These are phyloP conservation scores for Neurospora tetraspora DNA, from an alignment of 495 filamentous ascomycete species.

Conservation along the genomic window DNA sequence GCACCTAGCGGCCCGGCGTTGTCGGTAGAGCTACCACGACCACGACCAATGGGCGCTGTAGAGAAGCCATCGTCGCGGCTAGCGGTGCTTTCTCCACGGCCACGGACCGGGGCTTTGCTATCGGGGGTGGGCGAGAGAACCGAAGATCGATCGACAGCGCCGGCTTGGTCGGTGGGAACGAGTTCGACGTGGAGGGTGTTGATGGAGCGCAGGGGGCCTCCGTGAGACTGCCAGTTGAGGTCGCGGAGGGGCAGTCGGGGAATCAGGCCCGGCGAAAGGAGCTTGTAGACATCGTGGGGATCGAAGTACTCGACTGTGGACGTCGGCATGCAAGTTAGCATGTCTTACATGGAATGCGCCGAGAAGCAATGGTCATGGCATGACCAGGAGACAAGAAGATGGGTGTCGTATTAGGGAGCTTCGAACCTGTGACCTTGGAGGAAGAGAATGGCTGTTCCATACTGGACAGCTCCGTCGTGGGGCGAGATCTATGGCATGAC, in stretches of 20 bases:
- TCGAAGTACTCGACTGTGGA: conserved; percentile 66
- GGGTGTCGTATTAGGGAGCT: neutral
- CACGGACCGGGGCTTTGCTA: conserved; percentile 20
- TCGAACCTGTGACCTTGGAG: conserved; percentile 61
- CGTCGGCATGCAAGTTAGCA: neutral
- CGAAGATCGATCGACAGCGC: conserved; percentile 18
- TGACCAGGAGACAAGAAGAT: neutral
- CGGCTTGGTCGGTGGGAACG: conserved; percentile 39
- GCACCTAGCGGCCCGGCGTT: conserved; percentile 9
- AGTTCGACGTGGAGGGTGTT: conserved; percentile 85
- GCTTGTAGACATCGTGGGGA: conserved; percentile 73
- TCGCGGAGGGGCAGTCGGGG: conserved; percentile 80
- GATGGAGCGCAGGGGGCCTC: conserved; percentile 83
- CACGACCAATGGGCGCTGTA: conserved; percentile 26
- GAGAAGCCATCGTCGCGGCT: conserved; percentile 43
- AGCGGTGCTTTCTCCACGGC: conserved; percentile 30
- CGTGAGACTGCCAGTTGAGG: conserved; percentile 92
- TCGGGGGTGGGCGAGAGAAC: conserved; percentile 30
- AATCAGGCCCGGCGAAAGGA: conserved; percentile 66
- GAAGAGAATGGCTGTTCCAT: conserved; percentile 56
- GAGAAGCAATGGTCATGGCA: neutral
- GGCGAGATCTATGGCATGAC: conserved; percentile 19
- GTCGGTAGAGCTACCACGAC: conserved; percentile 21
- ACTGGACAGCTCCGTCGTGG: conserved; percentile 23
- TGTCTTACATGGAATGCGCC: neutral